These are phyloP conservation scores for Suhomyces vadensis DNA, from an alignment of 805 yeast genomes.

Conservation along the genomic window DNA sequence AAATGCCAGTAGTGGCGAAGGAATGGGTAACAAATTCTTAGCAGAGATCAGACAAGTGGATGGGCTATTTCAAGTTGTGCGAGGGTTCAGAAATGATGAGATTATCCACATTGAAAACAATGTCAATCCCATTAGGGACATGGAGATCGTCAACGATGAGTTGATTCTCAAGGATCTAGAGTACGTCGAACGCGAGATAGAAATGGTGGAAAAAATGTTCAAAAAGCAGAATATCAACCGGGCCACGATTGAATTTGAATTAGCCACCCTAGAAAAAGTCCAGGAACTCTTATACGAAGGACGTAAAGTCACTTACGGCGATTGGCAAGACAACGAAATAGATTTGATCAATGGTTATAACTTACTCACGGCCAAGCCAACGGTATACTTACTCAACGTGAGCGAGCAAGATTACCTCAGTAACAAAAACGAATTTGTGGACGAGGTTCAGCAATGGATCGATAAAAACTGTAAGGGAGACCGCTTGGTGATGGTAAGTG, in stretches of 20 bases:
- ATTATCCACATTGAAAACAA: constrained; percentile 61
- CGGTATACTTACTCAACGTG: constrained; percentile 72
- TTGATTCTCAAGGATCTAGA: constrained; percentile 61
- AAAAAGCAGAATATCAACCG: constrained; percentile 32
- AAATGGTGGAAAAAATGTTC: constrained; percentile 27
- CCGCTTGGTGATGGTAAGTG: constrained; percentile 41
- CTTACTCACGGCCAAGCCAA: constrained; percentile 86
- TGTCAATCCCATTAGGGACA: constrained; percentile 65
- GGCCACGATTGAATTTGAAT: constrained; percentile 26
- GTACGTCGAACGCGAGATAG: constrained; percentile 53
- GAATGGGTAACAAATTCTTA: constrained; percentile 72
- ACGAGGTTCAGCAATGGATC: constrained; percentile 65
- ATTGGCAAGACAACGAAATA: constrained; percentile 65
- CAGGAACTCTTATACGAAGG: constrained; percentile 46
- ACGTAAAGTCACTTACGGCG: constrained; percentile 56
- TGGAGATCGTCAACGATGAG: constrained; percentile 63
- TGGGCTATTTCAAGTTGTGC: constrained; percentile 67
- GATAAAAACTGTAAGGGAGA: constrained; percentile 62
- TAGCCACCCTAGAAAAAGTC: constrained; percentile 32
- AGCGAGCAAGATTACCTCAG: constrained; percentile 65
- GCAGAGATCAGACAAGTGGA: constrained; percentile 70
- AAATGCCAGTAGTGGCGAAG: constrained; percentile 61
- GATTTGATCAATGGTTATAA: constrained; percentile 68
- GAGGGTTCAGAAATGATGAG: constrained; percentile 64
- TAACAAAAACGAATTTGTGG: constrained; percentile 51